Evolutionary conservation across 2,329 filamentous ascomycete species (phyloP).

Genomic region (Pseudocercospora fijiensis): DNA sequence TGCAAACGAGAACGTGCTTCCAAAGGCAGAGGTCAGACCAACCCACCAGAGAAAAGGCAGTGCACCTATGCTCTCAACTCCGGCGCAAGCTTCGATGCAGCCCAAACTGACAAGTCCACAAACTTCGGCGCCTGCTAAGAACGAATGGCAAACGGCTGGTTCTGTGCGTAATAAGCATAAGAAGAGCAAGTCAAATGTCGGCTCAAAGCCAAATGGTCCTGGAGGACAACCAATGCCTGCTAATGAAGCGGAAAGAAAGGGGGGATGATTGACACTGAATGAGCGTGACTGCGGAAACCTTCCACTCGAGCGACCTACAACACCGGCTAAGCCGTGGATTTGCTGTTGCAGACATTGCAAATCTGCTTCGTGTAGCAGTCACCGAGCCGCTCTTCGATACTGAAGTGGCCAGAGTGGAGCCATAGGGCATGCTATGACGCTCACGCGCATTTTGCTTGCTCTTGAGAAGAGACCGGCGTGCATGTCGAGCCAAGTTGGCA

Average conservation of each 20-base stretch:
- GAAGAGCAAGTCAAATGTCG: slow-evolving; percentile 37
- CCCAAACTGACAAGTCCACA: slow-evolving; percentile 4
- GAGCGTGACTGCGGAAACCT: neutral
- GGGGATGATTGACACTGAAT: slow-evolving; percentile 35
- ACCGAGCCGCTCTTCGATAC: neutral
- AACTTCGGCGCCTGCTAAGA: slow-evolving; percentile 17
- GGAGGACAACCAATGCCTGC: slow-evolving; percentile 44
- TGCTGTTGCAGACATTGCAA: neutral
- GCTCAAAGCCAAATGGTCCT: slow-evolving; percentile 17
- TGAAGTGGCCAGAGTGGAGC: neutral
- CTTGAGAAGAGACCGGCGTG: neutral
- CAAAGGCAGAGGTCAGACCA: slow-evolving; percentile 11
- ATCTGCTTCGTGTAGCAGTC: neutral
- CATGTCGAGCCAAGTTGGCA: neutral
- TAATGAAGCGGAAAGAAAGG: slow-evolving; percentile 49
- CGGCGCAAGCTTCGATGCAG: slow-evolving; percentile 12
- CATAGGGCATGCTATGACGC: neutral
- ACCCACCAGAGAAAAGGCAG: slow-evolving; percentile 32
- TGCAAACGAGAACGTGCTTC: slow-evolving; percentile 27
- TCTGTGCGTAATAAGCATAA: slow-evolving; percentile 35
- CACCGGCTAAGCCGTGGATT: neutral
- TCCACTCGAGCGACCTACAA: neutral
- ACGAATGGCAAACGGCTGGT: slow-evolving; percentile 33
- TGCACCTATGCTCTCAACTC: slow-evolving; percentile 21
- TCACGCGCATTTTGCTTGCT: neutral